phyloP scores from a whole-genome alignment of 2,329 filamentous ascomycete species.

The Camptophora hylomeconis region DNA sequence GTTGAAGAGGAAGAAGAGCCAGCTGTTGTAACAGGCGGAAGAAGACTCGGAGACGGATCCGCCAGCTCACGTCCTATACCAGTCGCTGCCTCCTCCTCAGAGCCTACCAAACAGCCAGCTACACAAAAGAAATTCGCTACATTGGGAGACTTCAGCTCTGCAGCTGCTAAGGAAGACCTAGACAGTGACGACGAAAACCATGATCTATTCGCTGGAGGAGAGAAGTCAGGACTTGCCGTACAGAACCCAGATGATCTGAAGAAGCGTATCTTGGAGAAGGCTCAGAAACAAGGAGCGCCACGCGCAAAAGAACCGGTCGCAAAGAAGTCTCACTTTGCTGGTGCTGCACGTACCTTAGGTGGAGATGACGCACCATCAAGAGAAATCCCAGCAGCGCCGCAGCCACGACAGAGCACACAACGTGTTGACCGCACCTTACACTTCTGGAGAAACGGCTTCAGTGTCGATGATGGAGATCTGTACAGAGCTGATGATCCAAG shows the following conservation, averaged over 20 bases:
- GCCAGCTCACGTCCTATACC: slow-evolving; percentile 15
- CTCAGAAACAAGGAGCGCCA: slow-evolving; percentile 22
- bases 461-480: slow-evolving; percentile 51
- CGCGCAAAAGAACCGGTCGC: slow-evolving; percentile 9
- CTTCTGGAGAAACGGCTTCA: slow-evolving; percentile 54
- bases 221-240: slow-evolving; percentile 56
- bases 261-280: slow-evolving; percentile 37
- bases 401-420: slow-evolving; percentile 27
- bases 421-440: slow-evolving; percentile 47
- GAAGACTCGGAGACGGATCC: slow-evolving; percentile 22
- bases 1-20: slow-evolving; percentile 15
- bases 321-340: slow-evolving; percentile 39
- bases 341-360: slow-evolving; percentile 50
- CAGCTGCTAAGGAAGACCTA: slow-evolving; percentile 30
- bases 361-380: slow-evolving; percentile 50
- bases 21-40: slow-evolving; percentile 17
- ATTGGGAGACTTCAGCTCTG: slow-evolving; percentile 29
- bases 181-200: slow-evolving; percentile 40
- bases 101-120: slow-evolving; percentile 20
- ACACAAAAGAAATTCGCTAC: slow-evolving; percentile 36
- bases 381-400: slow-evolving; percentile 39
- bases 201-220: slow-evolving; percentile 52
- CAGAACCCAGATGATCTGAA: slow-evolving; percentile 48
- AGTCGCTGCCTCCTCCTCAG: slow-evolving; percentile 19
- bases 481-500: slow-evolving; percentile 50